Evolutionary conservation across 352 stramenopile species (phyloP), one percentile per base, ranked within the genome.

Genomic region (Aphanomyces euteiches): DNA sequence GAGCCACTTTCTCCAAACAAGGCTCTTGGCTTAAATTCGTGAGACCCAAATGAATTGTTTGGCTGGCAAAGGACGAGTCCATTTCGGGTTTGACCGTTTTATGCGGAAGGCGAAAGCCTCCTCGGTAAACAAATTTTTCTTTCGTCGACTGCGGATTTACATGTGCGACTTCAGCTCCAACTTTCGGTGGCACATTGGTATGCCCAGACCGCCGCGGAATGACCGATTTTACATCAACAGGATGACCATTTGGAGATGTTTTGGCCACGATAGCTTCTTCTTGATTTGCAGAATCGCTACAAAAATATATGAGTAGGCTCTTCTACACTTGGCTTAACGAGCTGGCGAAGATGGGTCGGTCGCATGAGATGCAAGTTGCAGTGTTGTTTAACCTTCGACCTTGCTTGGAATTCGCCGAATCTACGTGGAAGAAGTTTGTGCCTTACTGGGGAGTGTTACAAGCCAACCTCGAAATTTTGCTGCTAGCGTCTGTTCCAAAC

Each of bases 341-440:
- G 8, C 39, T 17, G 3, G 59, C 63, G 37, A n/a, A 69, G 17
- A 69, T 69, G 8, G 63, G 63, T 28, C 63, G 63, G 19, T 69
- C 63, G 19, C 63, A 69, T n/a, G 63, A 69, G 19, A 69, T 69
- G n/a, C 63, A 69, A 34, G 63, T 69, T 15, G 63, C 63, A 7
- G 63, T 59, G 10, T 21, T 69, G 4, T 34, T 34, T 34, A 15
- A 47, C 7, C 43, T 7, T 38, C 59, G 56, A 34, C 38, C 63
- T 43, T 10, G 15, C 19, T 45, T 28, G 58, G 28, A 28, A 28
- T 28, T 28, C 28, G 1, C 28, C 28, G 28, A 28, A 28, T 28
- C 28, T 28, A 28, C 2, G 28, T 28, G 28, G 28, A 28, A 28
- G 28, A 28, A 28, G 28, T 0, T 28, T 28, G 28, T 28, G 28